phyloP scores from a whole-genome alignment of 1,284 basidiomycete species.

The Porogramme epimiltina region DNA sequence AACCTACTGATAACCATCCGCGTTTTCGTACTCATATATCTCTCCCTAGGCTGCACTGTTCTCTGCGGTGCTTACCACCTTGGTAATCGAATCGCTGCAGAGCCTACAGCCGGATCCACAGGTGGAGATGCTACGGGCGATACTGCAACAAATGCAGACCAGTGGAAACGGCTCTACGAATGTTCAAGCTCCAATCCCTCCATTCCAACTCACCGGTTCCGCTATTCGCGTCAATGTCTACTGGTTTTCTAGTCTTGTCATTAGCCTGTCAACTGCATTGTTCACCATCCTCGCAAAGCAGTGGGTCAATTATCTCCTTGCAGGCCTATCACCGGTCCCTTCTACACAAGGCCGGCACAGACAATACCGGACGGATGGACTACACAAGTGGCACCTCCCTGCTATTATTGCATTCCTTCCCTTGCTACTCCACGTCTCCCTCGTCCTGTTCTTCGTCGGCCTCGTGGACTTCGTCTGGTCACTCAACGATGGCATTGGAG shows the following conservation, averaged over 20 bases:
- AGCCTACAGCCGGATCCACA: conserved; percentile 22
- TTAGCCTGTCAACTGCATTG: conserved; percentile 13
- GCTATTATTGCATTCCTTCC: conserved; percentile 9
- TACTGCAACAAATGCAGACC: conserved; percentile 16
- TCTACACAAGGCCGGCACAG: conserved; percentile 4
- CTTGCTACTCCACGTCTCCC: conserved; percentile 14
- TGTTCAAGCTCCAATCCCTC: neutral
- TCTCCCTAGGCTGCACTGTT: conserved; percentile 29
- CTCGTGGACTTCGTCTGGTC: conserved; percentile 16
- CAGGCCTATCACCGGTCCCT: conserved; percentile 6
- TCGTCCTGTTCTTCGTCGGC: conserved; percentile 18
- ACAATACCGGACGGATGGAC: conserved; percentile 12
- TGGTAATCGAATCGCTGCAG: conserved; percentile 26
- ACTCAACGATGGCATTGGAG: conserved; percentile 4
- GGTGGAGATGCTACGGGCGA: conserved; percentile 18
- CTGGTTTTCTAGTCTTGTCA: conserved; percentile 19
- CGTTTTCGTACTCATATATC: neutral
- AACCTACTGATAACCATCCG: neutral
- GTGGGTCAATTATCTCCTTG: conserved; percentile 11
- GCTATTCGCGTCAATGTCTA: conserved; percentile 14
- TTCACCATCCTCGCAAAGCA: conserved; percentile 16
- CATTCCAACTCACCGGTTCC: conserved; percentile 6
- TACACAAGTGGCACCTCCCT: conserved; percentile 15
- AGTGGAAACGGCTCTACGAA: neutral
- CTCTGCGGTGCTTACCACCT: conserved; percentile 30